A percentile compares a stretch with the other conserved stretches of the same genome.
These are phyloP conservation scores for Mortierella sp. DNA, from an alignment of 371 early-diverging fungal genomes.

Conservation along the genomic window DNA sequence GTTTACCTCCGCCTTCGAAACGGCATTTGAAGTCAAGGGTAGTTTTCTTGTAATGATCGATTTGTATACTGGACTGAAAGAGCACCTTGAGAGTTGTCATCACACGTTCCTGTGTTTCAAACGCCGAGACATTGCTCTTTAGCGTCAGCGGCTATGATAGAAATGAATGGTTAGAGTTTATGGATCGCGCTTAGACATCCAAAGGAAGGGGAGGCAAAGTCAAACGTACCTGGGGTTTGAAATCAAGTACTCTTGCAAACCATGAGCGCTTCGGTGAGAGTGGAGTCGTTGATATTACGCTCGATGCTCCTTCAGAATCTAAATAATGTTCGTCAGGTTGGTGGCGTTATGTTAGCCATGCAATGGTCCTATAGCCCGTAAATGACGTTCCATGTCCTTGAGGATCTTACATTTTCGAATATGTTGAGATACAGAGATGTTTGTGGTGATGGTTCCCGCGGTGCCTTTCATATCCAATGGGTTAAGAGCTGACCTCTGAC, in stretches of 20 bases:
- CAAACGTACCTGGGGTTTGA: constrained; percentile 44
- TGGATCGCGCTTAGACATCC: no score
- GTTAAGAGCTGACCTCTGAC: constrained; percentile 22
- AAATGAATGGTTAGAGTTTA: background rate
- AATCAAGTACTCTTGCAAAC: constrained; percentile 52
- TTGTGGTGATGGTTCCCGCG: constrained; percentile 20
- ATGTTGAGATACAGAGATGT: constrained; percentile 24
- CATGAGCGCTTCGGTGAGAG: constrained; percentile 33
- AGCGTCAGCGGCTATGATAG: constrained; percentile 26
- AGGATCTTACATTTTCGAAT: constrained; percentile 43
- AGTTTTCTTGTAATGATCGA: constrained; percentile 14
- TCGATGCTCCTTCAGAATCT: constrained; percentile 38
- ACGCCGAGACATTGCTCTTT: constrained; percentile 29
- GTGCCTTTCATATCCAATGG: constrained; percentile 39
- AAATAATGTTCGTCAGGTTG: background rate
- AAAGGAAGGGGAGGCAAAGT: background rate
- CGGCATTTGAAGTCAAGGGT: constrained; percentile 61
- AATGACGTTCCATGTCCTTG: no score
- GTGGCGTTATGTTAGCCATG: no score
- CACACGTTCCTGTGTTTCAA: constrained; percentile 46
- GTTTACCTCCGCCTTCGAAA: constrained; percentile 54
- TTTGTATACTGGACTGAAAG: constrained; percentile 26
- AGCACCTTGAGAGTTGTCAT: constrained; percentile 27
- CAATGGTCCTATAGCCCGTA: no score
- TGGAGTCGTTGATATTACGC: constrained; percentile 7